Evolutionary conservation across 176 grass and related monocot species (phyloP).

Genomic region (Hordeum vulgare): MorexV3_pseudomolecules_assembly NC_058522.1:585592385-585592884

Average conservation of each 20-base stretch:
- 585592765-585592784: background rate
- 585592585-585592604: background rate
- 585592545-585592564: background rate
- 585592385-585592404: slow-evolving; percentile 84
- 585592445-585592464: slow-evolving; percentile 73
- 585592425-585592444: slow-evolving; percentile 65
- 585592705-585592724: background rate
- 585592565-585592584: background rate
- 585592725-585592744: background rate
- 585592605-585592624: background rate
- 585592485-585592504: slow-evolving; percentile 49
- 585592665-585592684: background rate
- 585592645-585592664: background rate
- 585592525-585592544: background rate
- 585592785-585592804: background rate
- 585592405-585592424: slow-evolving; percentile 45
- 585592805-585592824: background rate
- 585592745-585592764: background rate
- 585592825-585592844: background rate
- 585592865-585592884: no score
- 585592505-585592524: slow-evolving; percentile 16
- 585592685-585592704: background rate
- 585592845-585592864: background rate
- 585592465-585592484: slow-evolving; percentile 83
- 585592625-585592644: background rate